A percentile compares a stretch with the other conserved stretches of the same genome.
phyloP scores from a whole-genome alignment of 345 rosid species.

The Mercurialis annua region DNA sequence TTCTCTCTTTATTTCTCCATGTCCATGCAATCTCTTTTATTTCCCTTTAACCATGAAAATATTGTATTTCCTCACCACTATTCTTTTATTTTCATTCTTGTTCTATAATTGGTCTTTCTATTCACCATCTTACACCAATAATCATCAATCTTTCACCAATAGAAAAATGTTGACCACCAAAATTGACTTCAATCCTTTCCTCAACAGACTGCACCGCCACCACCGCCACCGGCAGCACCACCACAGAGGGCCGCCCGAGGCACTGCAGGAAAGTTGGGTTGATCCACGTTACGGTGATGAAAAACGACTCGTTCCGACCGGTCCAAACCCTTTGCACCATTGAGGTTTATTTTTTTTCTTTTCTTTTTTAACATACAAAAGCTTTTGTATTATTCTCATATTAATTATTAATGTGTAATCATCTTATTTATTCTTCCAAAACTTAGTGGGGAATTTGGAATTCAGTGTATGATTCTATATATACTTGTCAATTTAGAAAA shows the following conservation, averaged over 20 bases:
- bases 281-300: slow-evolving; percentile 56
- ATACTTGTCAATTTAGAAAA: slow-evolving; percentile 6
- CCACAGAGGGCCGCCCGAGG: slow-evolving; percentile 5
- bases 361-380: neutral
- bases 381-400: slow-evolving; percentile 18
- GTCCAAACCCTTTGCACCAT: slow-evolving; percentile 86
- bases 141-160: slow-evolving; percentile 17
- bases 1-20: slow-evolving; percentile 17
- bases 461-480: slow-evolving; percentile 22
- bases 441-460: slow-evolving; percentile 11
- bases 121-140: neutral
- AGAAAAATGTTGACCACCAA: slow-evolving; percentile 37
- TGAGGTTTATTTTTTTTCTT: slow-evolving; percentile 28
- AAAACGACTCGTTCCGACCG: slow-evolving; percentile 68
- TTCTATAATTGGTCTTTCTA: slow-evolving; percentile 20
- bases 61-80: neutral
- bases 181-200: slow-evolving; percentile 60
- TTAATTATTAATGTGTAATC: slow-evolving; percentile 18
- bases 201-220: slow-evolving; percentile 15
- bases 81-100: slow-evolving; percentile 31
- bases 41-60: slow-evolving; percentile 6
- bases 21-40: slow-evolving; percentile 29
- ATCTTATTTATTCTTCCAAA: slow-evolving; percentile 10
- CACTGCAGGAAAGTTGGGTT: slow-evolving; percentile 30
- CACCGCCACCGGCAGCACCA: slow-evolving; percentile 16